Base-by-base conservation (phyloP, 2,329 filamentous ascomycete genomes). In the Penicillium sp. region DNA sequence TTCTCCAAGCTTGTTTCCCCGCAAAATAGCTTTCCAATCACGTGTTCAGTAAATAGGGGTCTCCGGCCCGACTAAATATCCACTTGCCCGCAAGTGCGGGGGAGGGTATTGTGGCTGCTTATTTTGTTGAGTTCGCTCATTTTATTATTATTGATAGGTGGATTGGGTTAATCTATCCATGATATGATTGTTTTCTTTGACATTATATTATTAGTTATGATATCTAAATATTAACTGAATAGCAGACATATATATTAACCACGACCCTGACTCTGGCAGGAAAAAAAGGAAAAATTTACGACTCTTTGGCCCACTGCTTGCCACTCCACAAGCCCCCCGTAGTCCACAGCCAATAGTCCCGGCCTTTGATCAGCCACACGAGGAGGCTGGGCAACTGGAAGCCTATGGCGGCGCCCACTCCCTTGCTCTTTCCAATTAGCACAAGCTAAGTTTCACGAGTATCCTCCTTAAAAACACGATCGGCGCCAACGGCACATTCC, bases 291-390 rank as follows among this genome's bases (percentile, higher is more conserved):
- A 36, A 38, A 8, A 3, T 25, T 66, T 79, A 79, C 1, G 44
- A 35, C 58, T 59, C 76, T 64, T 81, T 82, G 9, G 67, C 70
- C 79, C 80, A 84, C 49, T 82, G 78, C 55, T 78, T 78, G 17
- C 81, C 82, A 68, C 69, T 81, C 82, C 81, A 84, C 15, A 83
- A 55, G 4, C 63, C 64, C 0, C 68, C 76, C 1, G 77, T 79
- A 10, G 78, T 82, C 78, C 79, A 81, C 29, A 83, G 54, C 78
- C 79, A 84, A 59, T 82, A 82, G 59, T 82, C 79, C 19, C 79
- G 68, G 1, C 81, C 79, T 63, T 83, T 83, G 50, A 82, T 74
- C 65, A 79, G 48, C 78, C 80, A 82, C 0, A 82, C 75, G 42
- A 79, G 17, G 27, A 76, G 78, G 49, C 79, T 77, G 0, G 80